Base-by-base conservation (phyloP, 1,284 basidiomycete species). In the Ustilago trichophora region DNA sequence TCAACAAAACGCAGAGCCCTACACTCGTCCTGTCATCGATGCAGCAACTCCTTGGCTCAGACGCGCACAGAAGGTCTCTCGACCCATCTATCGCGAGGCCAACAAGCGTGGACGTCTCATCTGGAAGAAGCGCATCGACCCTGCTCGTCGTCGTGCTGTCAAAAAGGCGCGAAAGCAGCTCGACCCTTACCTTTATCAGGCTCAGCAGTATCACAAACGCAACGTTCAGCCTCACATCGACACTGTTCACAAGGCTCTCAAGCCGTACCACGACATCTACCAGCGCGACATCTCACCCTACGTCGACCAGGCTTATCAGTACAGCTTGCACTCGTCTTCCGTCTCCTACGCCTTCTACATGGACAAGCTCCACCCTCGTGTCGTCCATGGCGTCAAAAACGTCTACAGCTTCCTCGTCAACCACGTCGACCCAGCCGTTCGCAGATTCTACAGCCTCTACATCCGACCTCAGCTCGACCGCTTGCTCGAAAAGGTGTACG, bases 211-310 rank as follows among this genome's bases (percentile, higher is more conserved):
- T 38, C 79, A 79, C 71, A 72, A 67, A 37, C 65, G 62, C 36
- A 64, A 77, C 13, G 57, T 80, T 3, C 68, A 76, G 51, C 76
- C 77, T 8, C 75, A 78, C 40, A 47, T 80, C 43, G 59, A 76
- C 32, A 47, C 60, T 33, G 56, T 42, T n/a, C 64, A 67, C 56
- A 67, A 62, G 36, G 42, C 67, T 4, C 41, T 76, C 52, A 72
- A 75, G 60, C 78, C 78, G 0, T 80, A 80, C 57, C 67, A 67
- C 25, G 69, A 75, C 51, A 72, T 78, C 34, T 78, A 78, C 55
- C 38, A 63, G n/a, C 72, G 77, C 41, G 79, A 80, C 31, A 64
- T 80, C n/a, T 66, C 69, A 31, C 78, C 79, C n/a, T 72, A 80
- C 37, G 55, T 80, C 12, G 40, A 63, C 24, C 47, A 57, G 34